Base-by-base conservation (phyloP, 164 flowering plant species). In the Malania oleifera region DNA sequence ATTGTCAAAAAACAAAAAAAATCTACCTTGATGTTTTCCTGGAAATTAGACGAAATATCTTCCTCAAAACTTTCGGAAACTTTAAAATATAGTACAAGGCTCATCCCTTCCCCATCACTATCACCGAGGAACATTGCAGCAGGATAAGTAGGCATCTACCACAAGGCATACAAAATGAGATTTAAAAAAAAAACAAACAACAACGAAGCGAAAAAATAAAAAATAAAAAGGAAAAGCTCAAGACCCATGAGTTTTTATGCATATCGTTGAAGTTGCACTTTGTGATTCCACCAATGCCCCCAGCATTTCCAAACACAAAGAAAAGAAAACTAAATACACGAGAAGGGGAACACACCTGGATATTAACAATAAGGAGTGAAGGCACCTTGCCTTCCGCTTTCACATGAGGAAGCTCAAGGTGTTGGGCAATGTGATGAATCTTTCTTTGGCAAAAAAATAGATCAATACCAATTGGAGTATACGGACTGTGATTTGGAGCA, bases 101-200 rank as follows among this genome's bases (percentile, higher is more conserved):
- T 91, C 84, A 87, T 69, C 57, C 96, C 98, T 76, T 91, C 98
- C 3, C 98, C 98, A 72, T 91, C 89, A 53, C 76, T 69, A 49
- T 87, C 98, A 48, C 95, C 91, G 59, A 77, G 74, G 67, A 91
- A 91, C 84, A 91, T 84, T 46, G 91, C 76, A 63, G 96, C 81
- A 57, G 95, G 86, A 75, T 91, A 91, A 49, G 89, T 82, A 45
- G 99, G 99, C 62, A 95, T 64, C 97, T 93, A 82, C 60, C 23
- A 64, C 47, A 64, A 50, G 50, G 31, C 38, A 14, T 19, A 50
- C 22, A 68, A 35, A 18, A 67, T 53, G 29, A 39, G 61, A 56
- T 3, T 59, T 17, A 19, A 15, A 43, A 1, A 15, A 43, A 8
- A 1, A 43, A 43, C 54, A 25, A 9, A n/a, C n/a, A n/a, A n/a